phyloP scores from a whole-genome alignment of 306 rosid species.

The Calophaca sinica region DNA sequence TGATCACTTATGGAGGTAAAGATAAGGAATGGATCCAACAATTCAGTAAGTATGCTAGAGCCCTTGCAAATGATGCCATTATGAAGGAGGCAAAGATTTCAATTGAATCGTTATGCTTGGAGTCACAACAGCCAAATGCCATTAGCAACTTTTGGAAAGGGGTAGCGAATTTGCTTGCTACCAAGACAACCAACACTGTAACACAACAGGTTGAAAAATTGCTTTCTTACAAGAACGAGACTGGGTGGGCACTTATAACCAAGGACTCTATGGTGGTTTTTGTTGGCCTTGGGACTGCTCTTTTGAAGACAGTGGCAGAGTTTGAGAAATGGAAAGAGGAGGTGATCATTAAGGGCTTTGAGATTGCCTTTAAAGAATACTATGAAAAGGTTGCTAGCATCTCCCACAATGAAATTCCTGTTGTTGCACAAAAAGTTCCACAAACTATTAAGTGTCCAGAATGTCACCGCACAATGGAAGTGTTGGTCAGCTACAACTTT shows the following conservation, averaged over 20 bases:
- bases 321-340: constrained; percentile 56
- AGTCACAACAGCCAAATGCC: constrained; percentile 18
- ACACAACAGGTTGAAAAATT: constrained; percentile 20
- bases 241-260: constrained; percentile 57
- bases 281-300: constrained; percentile 48
- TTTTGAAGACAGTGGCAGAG: constrained; percentile 55
- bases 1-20: constrained; percentile 64
- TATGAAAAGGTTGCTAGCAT: constrained; percentile 30
- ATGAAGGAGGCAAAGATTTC: constrained; percentile 37
- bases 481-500: constrained; percentile 64
- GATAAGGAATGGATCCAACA: constrained; percentile 58
- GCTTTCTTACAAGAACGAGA: constrained; percentile 61
- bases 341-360: constrained; percentile 46
- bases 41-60: not conserved
- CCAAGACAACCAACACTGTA: constrained; percentile 30
- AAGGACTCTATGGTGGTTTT: constrained; percentile 53
- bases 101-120: constrained; percentile 39
- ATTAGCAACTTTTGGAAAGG: constrained; percentile 55
- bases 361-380: constrained; percentile 39
- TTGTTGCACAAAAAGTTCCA: constrained; percentile 50
- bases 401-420: constrained; percentile 47
- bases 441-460: constrained; percentile 56
- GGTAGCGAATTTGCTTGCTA: constrained; percentile 51
- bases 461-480: constrained; percentile 62
- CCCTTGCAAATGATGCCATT: not conserved